A percentile compares a stretch with the other conserved stretches of the same genome.
Evolutionary conservation across 139 green algal genomes (phyloP).

Genomic region (Pseudopediastrum boryanum): DNA sequence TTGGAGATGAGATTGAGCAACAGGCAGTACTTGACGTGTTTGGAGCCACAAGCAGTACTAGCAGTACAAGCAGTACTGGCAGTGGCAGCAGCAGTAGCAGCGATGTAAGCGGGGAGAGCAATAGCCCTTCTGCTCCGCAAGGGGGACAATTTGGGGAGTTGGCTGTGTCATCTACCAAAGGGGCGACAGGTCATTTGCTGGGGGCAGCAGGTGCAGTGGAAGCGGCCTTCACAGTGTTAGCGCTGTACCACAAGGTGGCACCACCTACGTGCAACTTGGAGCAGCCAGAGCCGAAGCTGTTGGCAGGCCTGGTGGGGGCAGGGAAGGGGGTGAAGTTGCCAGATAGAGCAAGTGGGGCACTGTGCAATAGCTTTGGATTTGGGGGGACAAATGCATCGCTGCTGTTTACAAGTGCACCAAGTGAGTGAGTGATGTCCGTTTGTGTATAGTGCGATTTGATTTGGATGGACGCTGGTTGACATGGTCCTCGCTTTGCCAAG

Average conservation of each 20-base stretch:
- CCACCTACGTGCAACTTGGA: conserved; percentile 87
- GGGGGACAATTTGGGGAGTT: conserved; percentile 27
- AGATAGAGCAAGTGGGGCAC: conserved; percentile 48
- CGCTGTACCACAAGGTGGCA: conserved; percentile 60
- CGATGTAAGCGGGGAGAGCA: neutral
- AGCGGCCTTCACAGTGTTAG: conserved; percentile 76
- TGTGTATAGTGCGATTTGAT: no score
- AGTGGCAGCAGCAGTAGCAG: neutral
- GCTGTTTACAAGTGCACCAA: conserved; percentile 68
- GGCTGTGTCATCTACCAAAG: conserved; percentile 86
- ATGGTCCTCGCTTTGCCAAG: no score
- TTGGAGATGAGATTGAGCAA: conserved; percentile 81
- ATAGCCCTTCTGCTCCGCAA: neutral
- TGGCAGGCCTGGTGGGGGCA: conserved; percentile 51
- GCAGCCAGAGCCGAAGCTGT: conserved; percentile 53
- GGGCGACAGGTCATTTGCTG: conserved; percentile 91
- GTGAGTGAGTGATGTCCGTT: neutral
- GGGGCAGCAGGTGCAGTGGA: conserved; percentile 91
- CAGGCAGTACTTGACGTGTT: conserved; percentile 79
- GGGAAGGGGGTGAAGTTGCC: conserved; percentile 13
- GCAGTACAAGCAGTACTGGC: neutral
- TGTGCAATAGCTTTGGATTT: conserved; percentile 97
- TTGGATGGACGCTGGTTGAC: no score
- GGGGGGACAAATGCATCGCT: conserved; percentile 90
- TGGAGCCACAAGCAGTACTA: conserved; percentile 28